Evolutionary conservation across 208 protist species (phyloP).

Genomic region (Acanthamoeba sp.): DNA sequence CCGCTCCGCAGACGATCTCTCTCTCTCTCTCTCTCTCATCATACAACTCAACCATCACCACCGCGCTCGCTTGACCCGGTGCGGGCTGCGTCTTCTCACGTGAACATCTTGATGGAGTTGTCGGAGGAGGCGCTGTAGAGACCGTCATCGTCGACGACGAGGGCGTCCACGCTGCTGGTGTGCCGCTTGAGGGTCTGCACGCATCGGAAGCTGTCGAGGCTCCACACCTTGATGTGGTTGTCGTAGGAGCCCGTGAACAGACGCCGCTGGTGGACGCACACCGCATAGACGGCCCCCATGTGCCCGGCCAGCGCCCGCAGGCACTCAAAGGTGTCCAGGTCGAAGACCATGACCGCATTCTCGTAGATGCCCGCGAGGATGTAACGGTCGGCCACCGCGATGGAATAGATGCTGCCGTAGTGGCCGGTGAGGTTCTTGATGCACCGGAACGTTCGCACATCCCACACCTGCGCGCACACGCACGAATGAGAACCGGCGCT

Average conservation of each 20-base stretch:
- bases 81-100: too few species aligned
- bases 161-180: constrained; percentile 72
- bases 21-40: too few species aligned
- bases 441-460: constrained; percentile 48
- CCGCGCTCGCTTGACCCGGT: too few species aligned
- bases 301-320: constrained; percentile 38
- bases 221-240: constrained; percentile 74
- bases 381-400: neutral
- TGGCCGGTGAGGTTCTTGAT: constrained; percentile 62
- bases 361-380: constrained; percentile 56
- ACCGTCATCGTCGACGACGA: constrained; percentile 33
- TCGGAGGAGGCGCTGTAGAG: constrained; percentile 72
- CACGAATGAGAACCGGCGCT: too few species aligned
- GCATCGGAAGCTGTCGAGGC: constrained; percentile 51
- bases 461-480: constrained; percentile 15
- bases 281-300: constrained; percentile 69
- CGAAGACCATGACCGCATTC: constrained; percentile 71
- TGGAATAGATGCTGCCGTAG: constrained; percentile 71
- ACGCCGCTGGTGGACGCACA: constrained; percentile 32
- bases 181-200: constrained; percentile 72
- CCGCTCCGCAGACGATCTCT: too few species aligned
- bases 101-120: constrained; percentile 72
- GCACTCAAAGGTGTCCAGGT: constrained; percentile 62
- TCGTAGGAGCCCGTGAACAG: constrained; percentile 70
- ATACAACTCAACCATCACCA: too few species aligned